Base-by-base conservation (phyloP, 805 yeast genomes). In the Yarrowia sp. region DNA sequence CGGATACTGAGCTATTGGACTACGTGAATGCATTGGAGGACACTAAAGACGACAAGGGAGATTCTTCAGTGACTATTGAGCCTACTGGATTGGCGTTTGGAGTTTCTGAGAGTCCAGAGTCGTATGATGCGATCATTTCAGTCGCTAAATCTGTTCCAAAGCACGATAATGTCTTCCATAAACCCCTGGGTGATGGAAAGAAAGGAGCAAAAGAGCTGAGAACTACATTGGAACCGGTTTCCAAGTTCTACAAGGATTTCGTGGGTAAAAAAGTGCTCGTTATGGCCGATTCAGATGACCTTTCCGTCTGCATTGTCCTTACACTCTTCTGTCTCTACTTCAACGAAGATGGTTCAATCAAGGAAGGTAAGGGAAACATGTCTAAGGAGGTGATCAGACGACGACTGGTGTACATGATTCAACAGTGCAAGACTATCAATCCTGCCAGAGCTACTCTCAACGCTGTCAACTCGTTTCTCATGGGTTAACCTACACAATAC, bases 381-480 rank as follows among this genome's bases (percentile, higher is more conserved):
- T 71, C 41, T 52, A 89, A 89, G 74, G 85, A 82, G 36, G 75
- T 80, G 9, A 83, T 90, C 5, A 83, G 86, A 69, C 82, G 82
- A 69, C 87, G 89, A 68, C 77, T 91, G 40, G 83, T 86, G 2
- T 76, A 75, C 56, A 73, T 91, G 3, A 80, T 84, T 16, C 77
- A 82, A 2, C 75, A 63, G 26, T 48, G 79, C 8, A 75, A 84
- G n/a, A 84, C 82, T 49, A 85, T 85, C 5, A 89, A 91, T 70
- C 97, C 97, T 0, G 87, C 92, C 68, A 80, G 97, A 63, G 87
- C 91, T 11, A 89, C 96, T 0, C 79, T 91, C 49, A 92, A 89
- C 72, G 84, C 93, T 38, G 86, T 90, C 1, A 89, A 91, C 71
- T 77, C 86, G 1, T 85, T 71, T 70, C 72, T 89, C 40, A 84